Conservation (phyloP, 345 rosid genomes). For the Rhizophora apiculata region DNA sequence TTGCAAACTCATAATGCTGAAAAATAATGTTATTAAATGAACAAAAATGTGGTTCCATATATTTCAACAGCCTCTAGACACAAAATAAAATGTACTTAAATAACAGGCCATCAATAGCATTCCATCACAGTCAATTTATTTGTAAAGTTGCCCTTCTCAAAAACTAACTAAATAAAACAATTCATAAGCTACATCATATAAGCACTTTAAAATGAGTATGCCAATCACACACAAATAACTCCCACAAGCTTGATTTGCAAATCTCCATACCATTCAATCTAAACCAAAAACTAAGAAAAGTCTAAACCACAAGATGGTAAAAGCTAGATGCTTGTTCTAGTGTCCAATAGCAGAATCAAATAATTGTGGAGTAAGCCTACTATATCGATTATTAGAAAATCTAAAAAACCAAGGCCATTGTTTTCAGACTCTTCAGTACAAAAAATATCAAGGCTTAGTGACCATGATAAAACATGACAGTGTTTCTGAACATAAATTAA, state of each 20-base stretch:
- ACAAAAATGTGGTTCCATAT: conserved; percentile 1
- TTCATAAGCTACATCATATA: background rate
- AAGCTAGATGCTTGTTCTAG: background rate
- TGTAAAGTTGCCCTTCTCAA: background rate
- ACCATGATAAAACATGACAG: background rate
- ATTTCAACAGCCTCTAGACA: conserved; percentile 4
- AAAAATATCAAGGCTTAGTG: background rate
- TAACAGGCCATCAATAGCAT: background rate
- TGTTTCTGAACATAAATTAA: background rate
- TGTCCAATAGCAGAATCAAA: background rate
- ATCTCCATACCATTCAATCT: background rate
- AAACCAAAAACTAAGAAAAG: background rate
- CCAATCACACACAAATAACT: background rate
- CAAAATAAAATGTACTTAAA: background rate
- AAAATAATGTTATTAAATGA: conserved; percentile 12
- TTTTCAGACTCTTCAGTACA: background rate
- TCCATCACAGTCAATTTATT: background rate
- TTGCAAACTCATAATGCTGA: conserved; percentile 77
- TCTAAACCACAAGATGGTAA: background rate
- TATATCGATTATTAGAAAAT: background rate
- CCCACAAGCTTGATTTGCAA: background rate
- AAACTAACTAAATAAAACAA: background rate
- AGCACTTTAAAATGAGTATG: background rate
- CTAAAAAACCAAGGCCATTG: background rate
- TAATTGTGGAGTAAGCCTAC: too few species aligned